Base-by-base conservation (phyloP, 495 filamentous ascomycete species). In the Penicillium subrubescens region DNA sequence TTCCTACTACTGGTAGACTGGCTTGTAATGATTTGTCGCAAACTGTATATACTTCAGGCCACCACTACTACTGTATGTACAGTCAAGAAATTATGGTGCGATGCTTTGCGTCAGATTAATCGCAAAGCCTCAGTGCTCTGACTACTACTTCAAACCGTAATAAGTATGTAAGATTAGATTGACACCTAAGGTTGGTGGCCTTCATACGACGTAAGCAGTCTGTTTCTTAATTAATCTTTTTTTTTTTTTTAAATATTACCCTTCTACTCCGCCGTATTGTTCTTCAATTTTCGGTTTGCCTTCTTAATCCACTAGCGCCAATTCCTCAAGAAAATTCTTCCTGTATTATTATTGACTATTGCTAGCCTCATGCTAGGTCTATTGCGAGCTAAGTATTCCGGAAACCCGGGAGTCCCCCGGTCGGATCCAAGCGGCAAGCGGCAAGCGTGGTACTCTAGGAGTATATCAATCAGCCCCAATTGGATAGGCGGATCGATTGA, bases 361-460 rank as follows among this genome's bases (percentile, higher is more conserved):
- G 48, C 48, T 27, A 10, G 11, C 48, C 29, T 27, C n/a, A n/a
- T 51, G 43, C 43, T 17, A 10, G 43, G n/a, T 21, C 15, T 10
- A 37, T 14, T 37, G 12, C 11, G 7, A 44, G 11, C 14, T 8
- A 0, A 12, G 8, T 11, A 48, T 21, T 27, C 25, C 12, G 46
- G 23, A 29, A 29, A 7, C 11, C 31, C 46, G 51, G 51, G 23
- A 39, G 56, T 41, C 39, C 51, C 50, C 51, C 62, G 41, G 52
- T 58, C 55, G 63, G 63, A 61, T 61, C 46, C 8, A n/a, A 34
- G 57, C 62, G 56, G 62, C 62, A 64, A 64, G 56, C 57, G 63
- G 43, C 43, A 46, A 46, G 14, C 43, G n/a, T n/a, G 25, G 25
- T 4, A 27, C 1, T 4, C 4, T 1, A 27, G 43, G 61, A 51